These are phyloP conservation scores for Taphrina confusa DNA, from an alignment of 1,139 yeast species.

Conservation along the genomic window DNA sequence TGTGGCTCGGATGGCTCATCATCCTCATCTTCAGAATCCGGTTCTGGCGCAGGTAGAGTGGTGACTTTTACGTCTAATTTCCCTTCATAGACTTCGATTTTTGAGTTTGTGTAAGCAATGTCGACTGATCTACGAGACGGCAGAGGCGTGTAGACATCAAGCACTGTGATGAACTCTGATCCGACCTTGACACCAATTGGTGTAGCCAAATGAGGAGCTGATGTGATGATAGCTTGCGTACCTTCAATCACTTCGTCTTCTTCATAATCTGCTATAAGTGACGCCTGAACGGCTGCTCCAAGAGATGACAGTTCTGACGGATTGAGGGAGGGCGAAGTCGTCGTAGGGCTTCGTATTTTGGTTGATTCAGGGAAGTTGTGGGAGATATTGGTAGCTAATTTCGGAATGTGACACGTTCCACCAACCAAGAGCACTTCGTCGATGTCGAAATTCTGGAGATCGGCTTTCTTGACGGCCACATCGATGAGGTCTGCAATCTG, in stretches of 20 bases:
- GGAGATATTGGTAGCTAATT: slow-evolving; percentile 74
- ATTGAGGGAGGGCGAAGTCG: slow-evolving; percentile 73
- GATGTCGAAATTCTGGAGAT: slow-evolving; percentile 77
- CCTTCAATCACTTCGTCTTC: slow-evolving; percentile 84
- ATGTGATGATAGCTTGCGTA: slow-evolving; percentile 78
- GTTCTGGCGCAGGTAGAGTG: slow-evolving; percentile 38
- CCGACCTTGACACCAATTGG: slow-evolving; percentile 83
- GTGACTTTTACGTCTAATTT: slow-evolving; percentile 75
- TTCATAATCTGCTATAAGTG: slow-evolving; percentile 79
- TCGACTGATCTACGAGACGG: slow-evolving; percentile 81
- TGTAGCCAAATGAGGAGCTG: slow-evolving; percentile 81
- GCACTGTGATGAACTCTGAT: slow-evolving; percentile 70
- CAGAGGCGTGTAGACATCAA: slow-evolving; percentile 83
- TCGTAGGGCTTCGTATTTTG: slow-evolving; percentile 71
- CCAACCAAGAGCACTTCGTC: slow-evolving; percentile 92
- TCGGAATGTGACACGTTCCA: slow-evolving; percentile 91
- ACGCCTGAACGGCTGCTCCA: slow-evolving; percentile 97
- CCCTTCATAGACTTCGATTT: slow-evolving; percentile 80
- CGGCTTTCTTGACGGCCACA: slow-evolving; percentile 75
- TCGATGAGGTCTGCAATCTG: slow-evolving; percentile 78
- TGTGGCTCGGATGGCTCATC: slow-evolving; percentile 76
- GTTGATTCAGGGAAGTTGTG: slow-evolving; percentile 81
- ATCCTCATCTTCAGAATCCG: slow-evolving; percentile 42
- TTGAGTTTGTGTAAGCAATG: slow-evolving; percentile 55
- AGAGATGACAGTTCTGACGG: slow-evolving; percentile 89